Evolutionary conservation across 1,284 basidiomycete genomes (phyloP), one percentile per base, ranked within the genome.

Genomic region (Malassezia sp.): DNA sequence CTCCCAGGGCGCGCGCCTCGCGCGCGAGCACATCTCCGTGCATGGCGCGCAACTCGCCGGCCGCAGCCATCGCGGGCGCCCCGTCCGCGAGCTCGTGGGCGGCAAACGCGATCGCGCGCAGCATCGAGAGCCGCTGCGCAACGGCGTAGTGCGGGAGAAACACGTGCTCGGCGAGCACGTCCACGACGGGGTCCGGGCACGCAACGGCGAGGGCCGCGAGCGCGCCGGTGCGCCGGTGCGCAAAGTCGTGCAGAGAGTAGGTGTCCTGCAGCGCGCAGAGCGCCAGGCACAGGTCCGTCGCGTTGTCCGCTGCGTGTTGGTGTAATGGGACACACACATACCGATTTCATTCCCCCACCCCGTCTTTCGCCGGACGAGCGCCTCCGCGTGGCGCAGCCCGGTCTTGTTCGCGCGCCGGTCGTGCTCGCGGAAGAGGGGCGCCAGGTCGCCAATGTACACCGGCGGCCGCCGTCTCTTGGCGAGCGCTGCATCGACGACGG

Each of bases 111-210:
- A 97, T 73, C 0, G 86, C 82, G 42, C 84, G 86, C 24, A 96
- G 76, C 63, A 91, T 87, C 5, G 79, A 78, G 51, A 79, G 82
- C 10, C 89, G 80, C 62, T 96, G 88, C 18, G 80, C 78, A 4
- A 79, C 78, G 0, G 88, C 88, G 70, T 91, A 95, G 57, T 90
- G 85, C 39, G 84, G 83, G 51, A 82, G 81, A 73, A 95, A 96
- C 71, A 88, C 86, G 62, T 93, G 85, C 65, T 95, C 86, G 35
- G 84, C 80, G n/a, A 68, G 24, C 39, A 30, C 78, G 84, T 69
- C 71, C 1, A 84, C 81, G 30, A 83, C 80, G 49, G 80, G 79
- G 23, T 73, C 73, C 1, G 90, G 88, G 51, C 79, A 80, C 43
- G 83, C 87, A 1, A 78, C 77, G 0, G 90, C 80, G 2, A 96